These are phyloP conservation scores for Beauveria varroae DNA, from an alignment of 2,329 filamentous ascomycete genomes.

Conservation along the genomic window DNA sequence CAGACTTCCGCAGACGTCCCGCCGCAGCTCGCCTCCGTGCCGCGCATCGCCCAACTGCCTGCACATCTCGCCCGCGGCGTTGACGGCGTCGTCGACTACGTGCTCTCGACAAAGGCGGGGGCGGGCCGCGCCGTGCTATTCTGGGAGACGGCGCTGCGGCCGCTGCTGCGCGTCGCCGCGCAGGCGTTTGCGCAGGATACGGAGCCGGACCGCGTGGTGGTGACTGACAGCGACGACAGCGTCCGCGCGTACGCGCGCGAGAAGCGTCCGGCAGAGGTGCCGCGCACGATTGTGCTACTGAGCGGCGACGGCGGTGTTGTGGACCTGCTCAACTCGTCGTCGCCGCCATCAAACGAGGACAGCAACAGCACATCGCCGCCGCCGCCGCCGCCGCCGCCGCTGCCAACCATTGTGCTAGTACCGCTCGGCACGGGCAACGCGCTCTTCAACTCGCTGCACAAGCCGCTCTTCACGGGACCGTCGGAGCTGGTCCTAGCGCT, in stretches of 20 bases:
- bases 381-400: not conserved
- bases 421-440: constrained; percentile 61
- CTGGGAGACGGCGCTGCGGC: constrained; percentile 47
- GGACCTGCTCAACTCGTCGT: constrained; percentile 65
- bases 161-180: constrained; percentile 42
- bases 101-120: constrained; percentile 63
- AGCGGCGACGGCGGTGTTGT: constrained; percentile 84
- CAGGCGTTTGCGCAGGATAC: constrained; percentile 13
- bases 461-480: constrained; percentile 41
- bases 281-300: constrained; percentile 62
- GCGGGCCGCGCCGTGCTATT: constrained; percentile 48
- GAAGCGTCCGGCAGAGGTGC: constrained; percentile 18
- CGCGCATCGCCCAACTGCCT: constrained; percentile 32
- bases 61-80: constrained; percentile 22
- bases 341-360: not conserved
- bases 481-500: constrained; percentile 43
- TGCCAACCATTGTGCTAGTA: constrained; percentile 44
- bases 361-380: not conserved
- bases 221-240: constrained; percentile 56
- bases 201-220: constrained; percentile 24
- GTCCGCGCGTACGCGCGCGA: constrained; percentile 54
- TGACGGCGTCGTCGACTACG: constrained; percentile 42
- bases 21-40: constrained; percentile 26
- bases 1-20: constrained; percentile 26
- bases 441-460: constrained; percentile 55